Evolutionary conservation across 1,284 basidiomycete species (phyloP), one percentile per base, ranked within the genome.

Genomic region (Cystobasidium slooffiae): DNA sequence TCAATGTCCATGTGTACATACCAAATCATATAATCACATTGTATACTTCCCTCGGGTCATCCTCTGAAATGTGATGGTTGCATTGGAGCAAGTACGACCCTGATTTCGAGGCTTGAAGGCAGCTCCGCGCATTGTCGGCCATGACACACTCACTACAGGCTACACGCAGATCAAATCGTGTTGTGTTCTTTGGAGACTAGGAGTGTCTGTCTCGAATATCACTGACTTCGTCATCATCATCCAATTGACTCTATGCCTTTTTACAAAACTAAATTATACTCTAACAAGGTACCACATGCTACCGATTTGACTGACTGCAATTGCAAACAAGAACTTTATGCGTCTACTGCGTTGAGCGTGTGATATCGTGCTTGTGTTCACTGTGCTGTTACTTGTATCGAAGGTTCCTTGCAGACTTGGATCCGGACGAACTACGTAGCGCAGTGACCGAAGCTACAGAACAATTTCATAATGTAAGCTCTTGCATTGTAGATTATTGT

Each of bases 371-470:
- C 86, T 86, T 18, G 84, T 83, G 4, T 84, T 83, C 3, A 79
- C 80, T 62, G 69, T 72, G 65, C 59, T 78, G 73, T 74, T 65
- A 14, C 53, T 68, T 12, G 61, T 59, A 51, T 78, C 77, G 51
- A 79, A 74, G 0, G 78, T 74, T 2, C 77, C 76, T 9, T 81
- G 77, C 31, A 68, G 78, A 44, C 83, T 83, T n/a, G 87, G 85
- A 79, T 88, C 87, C 3, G 95, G 94, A 2, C 97, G 87, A 62
- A 97, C 88, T 67, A 97, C 89, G 53, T 93, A 93, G 72, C 94
- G 91, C 37, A 98, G 86, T 4, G 94, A 95, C 67, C 94, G 92
- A 51, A 94, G 88, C 92, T 94, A 52, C 31, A 31, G 31, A 31
- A 31, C 31, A 5, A 47, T 0, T 56, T 53, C 18, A 20, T 62